Percentiles rank a stretch among this genome's conserved stretches.
phyloP scores from a whole-genome alignment of 345 rosid species.

The Populus euphratica region DNA sequence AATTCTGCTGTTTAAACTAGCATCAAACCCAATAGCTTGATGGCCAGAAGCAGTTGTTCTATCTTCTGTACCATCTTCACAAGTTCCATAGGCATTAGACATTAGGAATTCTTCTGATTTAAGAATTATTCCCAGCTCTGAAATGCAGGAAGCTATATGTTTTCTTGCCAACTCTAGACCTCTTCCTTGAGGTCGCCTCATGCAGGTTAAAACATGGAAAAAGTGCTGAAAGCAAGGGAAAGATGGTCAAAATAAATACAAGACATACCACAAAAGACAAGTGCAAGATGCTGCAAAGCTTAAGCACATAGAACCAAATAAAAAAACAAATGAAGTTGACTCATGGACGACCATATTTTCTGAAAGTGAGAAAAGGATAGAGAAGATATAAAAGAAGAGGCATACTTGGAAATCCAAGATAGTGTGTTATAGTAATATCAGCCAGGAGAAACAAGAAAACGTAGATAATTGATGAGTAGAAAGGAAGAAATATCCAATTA shows the following conservation, averaged over 20 bases:
- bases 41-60: constrained; percentile 86
- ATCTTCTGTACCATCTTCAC: constrained; percentile 42
- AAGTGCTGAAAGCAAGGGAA: constrained; percentile 64
- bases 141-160: constrained; percentile 71
- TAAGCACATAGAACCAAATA: constrained; percentile 8
- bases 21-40: constrained; percentile 84
- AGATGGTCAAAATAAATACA: constrained; percentile 17
- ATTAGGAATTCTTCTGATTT: constrained; percentile 51
- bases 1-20: constrained; percentile 72
- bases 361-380: background rate
- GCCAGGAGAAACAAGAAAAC: background rate
- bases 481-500: background rate
- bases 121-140: constrained; percentile 66
- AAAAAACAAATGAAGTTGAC: background rate
- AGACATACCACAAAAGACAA: background rate
- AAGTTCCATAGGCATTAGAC: constrained; percentile 33
- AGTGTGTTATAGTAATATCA: background rate
- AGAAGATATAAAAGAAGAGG: background rate
- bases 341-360: background rate
- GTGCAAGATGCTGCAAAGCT: background rate
- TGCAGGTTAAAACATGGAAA: constrained; percentile 71
- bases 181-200: constrained; percentile 95
- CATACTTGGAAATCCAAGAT: background rate
- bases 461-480: background rate
- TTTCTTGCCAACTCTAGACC: constrained; percentile 90